Percentiles rank a stretch among this genome's conserved stretches.
Conservation (phyloP, 805 yeast species). For the Wickerhamiella azyma region DNA sequence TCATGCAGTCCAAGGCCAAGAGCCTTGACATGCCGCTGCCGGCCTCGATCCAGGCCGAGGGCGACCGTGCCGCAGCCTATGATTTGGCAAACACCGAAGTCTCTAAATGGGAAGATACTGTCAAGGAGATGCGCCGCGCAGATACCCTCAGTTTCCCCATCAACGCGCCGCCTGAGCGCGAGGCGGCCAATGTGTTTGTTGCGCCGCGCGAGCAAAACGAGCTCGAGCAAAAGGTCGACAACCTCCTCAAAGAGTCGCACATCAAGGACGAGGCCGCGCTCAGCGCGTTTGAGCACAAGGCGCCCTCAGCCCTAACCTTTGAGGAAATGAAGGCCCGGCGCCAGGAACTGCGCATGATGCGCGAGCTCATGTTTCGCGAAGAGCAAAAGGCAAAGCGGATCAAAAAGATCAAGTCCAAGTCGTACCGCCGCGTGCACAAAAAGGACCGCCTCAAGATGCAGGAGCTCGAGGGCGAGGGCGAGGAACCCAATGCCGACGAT, state of each 20-base stretch:
- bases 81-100: slow-evolving; percentile 80
- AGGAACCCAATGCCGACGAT: slow-evolving; percentile 36
- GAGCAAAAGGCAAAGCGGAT: slow-evolving; percentile 81
- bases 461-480: slow-evolving; percentile 38
- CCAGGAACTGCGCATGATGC: slow-evolving; percentile 74
- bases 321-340: slow-evolving; percentile 70
- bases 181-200: slow-evolving; percentile 42
- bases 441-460: slow-evolving; percentile 62
- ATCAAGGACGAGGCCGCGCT: slow-evolving; percentile 60
- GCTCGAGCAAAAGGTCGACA: slow-evolving; percentile 52
- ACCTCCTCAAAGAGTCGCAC: slow-evolving; percentile 49
- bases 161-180: slow-evolving; percentile 32
- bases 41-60: slow-evolving; percentile 66
- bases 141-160: slow-evolving; percentile 74
- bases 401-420: slow-evolving; percentile 88
- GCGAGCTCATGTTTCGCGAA: slow-evolving; percentile 93
- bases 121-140: slow-evolving; percentile 64
- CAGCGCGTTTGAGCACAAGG: slow-evolving; percentile 77
- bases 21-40: slow-evolving; percentile 75
- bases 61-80: slow-evolving; percentile 81
- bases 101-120: slow-evolving; percentile 75
- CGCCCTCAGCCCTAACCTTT: slow-evolving; percentile 62
- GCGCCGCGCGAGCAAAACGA: slow-evolving; percentile 34
- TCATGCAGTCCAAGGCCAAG: slow-evolving; percentile 21
- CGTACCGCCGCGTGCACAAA: slow-evolving; percentile 74